These are phyloP conservation scores for Hypoxylon fragiforme DNA, from an alignment of 495 filamentous ascomycete genomes.

Conservation along the genomic window DNA sequence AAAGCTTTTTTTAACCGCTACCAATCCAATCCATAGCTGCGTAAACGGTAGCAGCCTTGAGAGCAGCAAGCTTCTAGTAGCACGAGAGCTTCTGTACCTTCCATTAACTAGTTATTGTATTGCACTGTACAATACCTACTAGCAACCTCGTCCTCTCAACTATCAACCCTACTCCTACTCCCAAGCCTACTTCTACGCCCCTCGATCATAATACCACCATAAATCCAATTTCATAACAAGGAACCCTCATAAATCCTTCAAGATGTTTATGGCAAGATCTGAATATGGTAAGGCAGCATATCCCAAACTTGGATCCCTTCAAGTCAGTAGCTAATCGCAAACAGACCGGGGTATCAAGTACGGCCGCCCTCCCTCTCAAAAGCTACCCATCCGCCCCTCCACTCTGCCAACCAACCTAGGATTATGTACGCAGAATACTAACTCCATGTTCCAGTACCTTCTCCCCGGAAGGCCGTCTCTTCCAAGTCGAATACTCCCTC, in stretches of 20 bases:
- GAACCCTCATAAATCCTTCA: slow-evolving; percentile 49
- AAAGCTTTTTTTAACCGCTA: slow-evolving; percentile 5
- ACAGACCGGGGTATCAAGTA: slow-evolving; percentile 99
- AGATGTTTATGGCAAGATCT: slow-evolving; percentile 99
- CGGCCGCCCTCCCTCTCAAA: slow-evolving; percentile 30
- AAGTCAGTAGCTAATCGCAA: slow-evolving; percentile 45
- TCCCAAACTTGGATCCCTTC: background rate
- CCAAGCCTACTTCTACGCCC: too few species aligned
- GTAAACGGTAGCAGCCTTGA: slow-evolving; percentile 43
- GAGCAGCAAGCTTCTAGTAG: slow-evolving; percentile 39
- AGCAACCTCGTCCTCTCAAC: too few species aligned
- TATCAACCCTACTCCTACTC: too few species aligned
- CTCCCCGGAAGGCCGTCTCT: slow-evolving; percentile 98
- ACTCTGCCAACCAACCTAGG: slow-evolving; percentile 9
- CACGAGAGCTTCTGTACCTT: too few species aligned
- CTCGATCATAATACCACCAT: too few species aligned
- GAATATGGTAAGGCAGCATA: slow-evolving; percentile 80
- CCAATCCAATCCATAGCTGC: slow-evolving; percentile 21
- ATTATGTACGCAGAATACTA: slow-evolving; percentile 27
- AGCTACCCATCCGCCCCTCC: background rate
- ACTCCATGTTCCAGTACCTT: slow-evolving; percentile 73
- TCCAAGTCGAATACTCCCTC: slow-evolving; percentile 99
- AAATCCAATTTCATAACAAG: slow-evolving; percentile 10
- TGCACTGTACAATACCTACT: too few species aligned
- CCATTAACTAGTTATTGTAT: too few species aligned